phyloP scores from a whole-genome alignment of 1,284 basidiomycete genomes.

The Ustilago hordei region DNA sequence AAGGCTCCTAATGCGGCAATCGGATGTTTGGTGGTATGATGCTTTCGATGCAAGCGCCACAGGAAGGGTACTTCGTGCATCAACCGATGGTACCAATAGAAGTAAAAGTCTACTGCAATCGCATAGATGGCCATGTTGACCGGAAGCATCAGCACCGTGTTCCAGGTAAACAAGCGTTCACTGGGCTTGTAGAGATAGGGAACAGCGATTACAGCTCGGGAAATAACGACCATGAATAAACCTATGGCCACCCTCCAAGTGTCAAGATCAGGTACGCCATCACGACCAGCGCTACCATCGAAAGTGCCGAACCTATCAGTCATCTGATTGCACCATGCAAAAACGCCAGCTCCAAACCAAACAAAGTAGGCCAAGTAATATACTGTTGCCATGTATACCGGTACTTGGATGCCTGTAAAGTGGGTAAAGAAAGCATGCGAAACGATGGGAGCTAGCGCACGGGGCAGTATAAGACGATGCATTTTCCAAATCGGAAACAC shows the following conservation, averaged over 20 bases:
- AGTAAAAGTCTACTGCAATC: constrained; percentile 57
- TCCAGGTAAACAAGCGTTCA: constrained; percentile 17
- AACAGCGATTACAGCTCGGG: constrained; percentile 31
- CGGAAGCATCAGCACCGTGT: constrained; percentile 33
- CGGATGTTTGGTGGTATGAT: constrained; percentile 65
- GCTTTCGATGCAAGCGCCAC: constrained; percentile 55
- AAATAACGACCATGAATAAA: constrained; percentile 36
- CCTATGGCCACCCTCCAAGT: constrained; percentile 28
- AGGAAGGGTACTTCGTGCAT: constrained; percentile 56
- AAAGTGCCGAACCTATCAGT: constrained; percentile 57
- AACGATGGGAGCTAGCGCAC: constrained; percentile 38
- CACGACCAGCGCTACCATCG: constrained; percentile 43
- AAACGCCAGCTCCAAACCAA: constrained; percentile 16
- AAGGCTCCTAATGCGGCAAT: constrained; percentile 54
- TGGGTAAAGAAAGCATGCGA: constrained; percentile 30
- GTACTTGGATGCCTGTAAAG: constrained; percentile 33
- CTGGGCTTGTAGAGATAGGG: constrained; percentile 38
- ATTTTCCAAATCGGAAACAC: constrained; percentile 48
- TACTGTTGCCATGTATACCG: constrained; percentile 20
- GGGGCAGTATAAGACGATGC: constrained; percentile 34
- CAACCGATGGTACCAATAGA: constrained; percentile 63
- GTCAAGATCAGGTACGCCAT: constrained; percentile 57
- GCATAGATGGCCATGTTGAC: constrained; percentile 46
- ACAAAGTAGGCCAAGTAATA: constrained; percentile 36
- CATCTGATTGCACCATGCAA: constrained; percentile 34